Base-by-base conservation (phyloP, 2,329 filamentous ascomycete genomes). In the Sclerotinia borealis region DNA sequence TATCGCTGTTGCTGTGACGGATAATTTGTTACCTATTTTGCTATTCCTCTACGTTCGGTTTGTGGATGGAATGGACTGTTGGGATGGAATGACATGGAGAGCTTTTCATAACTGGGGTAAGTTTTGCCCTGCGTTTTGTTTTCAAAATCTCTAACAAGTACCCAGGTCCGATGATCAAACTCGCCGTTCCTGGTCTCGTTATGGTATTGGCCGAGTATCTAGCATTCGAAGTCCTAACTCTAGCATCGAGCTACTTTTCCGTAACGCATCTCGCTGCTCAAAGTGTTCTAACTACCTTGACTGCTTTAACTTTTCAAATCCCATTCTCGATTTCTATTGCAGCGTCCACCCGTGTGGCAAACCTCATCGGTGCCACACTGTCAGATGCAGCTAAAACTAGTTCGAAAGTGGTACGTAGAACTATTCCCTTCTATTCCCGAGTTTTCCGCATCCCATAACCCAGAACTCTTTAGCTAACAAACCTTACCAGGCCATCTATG, bases 161-260 rank as follows among this genome's bases (percentile, higher is more conserved):
- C 15, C 15, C 80, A 73, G 72, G 81, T 1, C 88, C 88, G 10
- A 96, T 96, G 93, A 85, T 98, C 70, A 85, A 86, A 54, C 87
- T 98, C 43, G 92, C 93, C 0, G 79, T 97, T 15, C 93, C 93
- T 0, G 93, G 93, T 1, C 86, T 98, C 74, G 79, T 96, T 68
- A 97, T 97, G 93, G 89, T 98, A 2, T 87, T 96, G 75, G 92
- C 93, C 6, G 93, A 98, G 75, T 96, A 91, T 78, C 83, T 97
- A 13, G 92, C 93, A 8, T 98, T 98, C 75, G 93, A 98, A 75
- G 86, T 96, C 55, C 80, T 96, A 66, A 96, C 92, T 0, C 81
- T 97, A n/a, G 86, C 87, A 10, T 85, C 91, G 0, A 91, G 88
- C 59, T 91, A 90, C 70, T 87, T 97, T 64, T 90, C 90, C 19